These are phyloP conservation scores for Colletotrichum spinosum DNA, from an alignment of 2,329 filamentous ascomycete species.

Conservation along the genomic window DNA sequence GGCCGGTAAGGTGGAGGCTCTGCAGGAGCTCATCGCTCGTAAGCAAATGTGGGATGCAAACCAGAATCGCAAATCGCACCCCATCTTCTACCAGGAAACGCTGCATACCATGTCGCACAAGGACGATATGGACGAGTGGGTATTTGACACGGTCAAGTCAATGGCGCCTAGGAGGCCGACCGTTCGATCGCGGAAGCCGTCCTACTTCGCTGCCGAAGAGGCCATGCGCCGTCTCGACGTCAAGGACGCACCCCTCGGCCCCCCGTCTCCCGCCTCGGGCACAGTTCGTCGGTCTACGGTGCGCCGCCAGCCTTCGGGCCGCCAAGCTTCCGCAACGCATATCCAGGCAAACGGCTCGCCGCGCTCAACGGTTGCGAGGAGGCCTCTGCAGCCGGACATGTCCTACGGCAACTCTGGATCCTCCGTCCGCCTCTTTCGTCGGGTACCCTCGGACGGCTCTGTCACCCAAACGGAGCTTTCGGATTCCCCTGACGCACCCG, in stretches of 20 bases:
- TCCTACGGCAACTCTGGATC: slow-evolving; percentile 95
- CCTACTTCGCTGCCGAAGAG: slow-evolving; percentile 69
- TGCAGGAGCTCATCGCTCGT: slow-evolving; percentile 88
- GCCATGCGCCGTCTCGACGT: slow-evolving; percentile 70
- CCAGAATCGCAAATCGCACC: slow-evolving; percentile 74
- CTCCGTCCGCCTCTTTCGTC: slow-evolving; percentile 90
- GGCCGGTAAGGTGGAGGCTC: slow-evolving; percentile 86
- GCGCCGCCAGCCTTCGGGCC: slow-evolving; percentile 60
- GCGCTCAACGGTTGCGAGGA: slow-evolving; percentile 65
- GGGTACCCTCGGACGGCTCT: slow-evolving; percentile 79
- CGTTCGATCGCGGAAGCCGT: slow-evolving; percentile 66
- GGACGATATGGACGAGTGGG: slow-evolving; percentile 86
- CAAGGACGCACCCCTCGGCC: slow-evolving; percentile 70
- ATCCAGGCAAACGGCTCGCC: slow-evolving; percentile 55
- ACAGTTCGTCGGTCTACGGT: slow-evolving; percentile 73
- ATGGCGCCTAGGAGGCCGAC: slow-evolving; percentile 68
- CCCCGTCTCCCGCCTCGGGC: slow-evolving; percentile 62
- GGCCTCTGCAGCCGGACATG: slow-evolving; percentile 88
- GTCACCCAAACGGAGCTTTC: slow-evolving; percentile 52
- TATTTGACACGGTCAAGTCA: slow-evolving; percentile 93
- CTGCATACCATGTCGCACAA: slow-evolving; percentile 76
- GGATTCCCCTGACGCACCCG: slow-evolving; percentile 53
- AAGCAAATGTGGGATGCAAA: slow-evolving; percentile 86
- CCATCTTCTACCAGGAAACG: slow-evolving; percentile 94
- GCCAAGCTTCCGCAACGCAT: slow-evolving; percentile 57